Base-by-base conservation (phyloP, 2,329 filamentous ascomycete species). In the Orbilia javanica region DNA sequence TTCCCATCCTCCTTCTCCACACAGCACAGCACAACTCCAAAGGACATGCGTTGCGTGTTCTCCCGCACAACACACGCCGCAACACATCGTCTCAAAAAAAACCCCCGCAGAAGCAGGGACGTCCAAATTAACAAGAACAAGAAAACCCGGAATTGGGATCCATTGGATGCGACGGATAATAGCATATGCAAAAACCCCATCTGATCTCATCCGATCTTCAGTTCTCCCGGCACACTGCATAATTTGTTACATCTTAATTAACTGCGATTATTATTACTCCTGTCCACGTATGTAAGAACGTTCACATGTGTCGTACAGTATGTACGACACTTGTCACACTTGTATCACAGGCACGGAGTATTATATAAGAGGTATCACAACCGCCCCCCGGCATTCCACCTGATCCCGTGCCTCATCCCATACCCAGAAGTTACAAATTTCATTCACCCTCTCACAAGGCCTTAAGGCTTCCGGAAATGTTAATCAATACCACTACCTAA, bases 81-180 rank as follows among this genome's bases (percentile, higher is more conserved):
- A 57, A 57, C 52, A 36, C 52, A 57, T 52, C 48, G 5, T 4
- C 20, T 10, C 22, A 6, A 52, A n/a, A n/a, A n/a, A n/a, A 34
- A 44, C 42, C 42, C 18, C 36, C 34, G 8, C 34, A 6, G 13
- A 36, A 36, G 8, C 13, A 7, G 10, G 34, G 52, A 57, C 52
- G 52, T 57, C 39, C 29, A 57, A 57, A 57, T n/a, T 22, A 55
- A 29, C 52, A 27, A n/a, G 13, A 18, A 6, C 31, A 20, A 57
- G n/a, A 57, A n/a, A n/a, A 22, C 29, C 52, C 27, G 27, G 50
- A 34, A 57, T 57, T 36, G 31, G 31, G 22, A 57, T 57, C 36
- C n/a, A 57, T 57, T 57, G 52, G 50, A 53, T 52, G 22, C 5
- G 46, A 50, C 48, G 27, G 48, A 11, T 53, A 53, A 53, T 31